phyloP scores from a whole-genome alignment of 2,329 filamentous ascomycete genomes.

The Aspergillus aculeatinus region DNA sequence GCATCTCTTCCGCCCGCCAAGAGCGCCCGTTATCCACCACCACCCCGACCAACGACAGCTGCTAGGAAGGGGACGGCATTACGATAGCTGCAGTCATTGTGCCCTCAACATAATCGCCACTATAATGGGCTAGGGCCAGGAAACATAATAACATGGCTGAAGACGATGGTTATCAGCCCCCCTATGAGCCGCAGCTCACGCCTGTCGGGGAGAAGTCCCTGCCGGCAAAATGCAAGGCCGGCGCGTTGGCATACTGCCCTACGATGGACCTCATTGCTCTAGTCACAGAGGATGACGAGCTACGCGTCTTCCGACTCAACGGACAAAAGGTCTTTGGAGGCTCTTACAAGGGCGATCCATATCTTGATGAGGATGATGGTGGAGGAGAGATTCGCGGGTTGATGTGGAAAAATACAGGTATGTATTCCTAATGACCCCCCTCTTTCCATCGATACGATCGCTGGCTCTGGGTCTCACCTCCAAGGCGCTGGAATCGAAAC shows the following conservation, averaged over 20 bases:
- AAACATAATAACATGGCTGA: conserved; percentile 21
- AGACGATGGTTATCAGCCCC: conserved; percentile 17
- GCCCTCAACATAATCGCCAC: neutral
- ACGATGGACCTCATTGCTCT: conserved; percentile 79
- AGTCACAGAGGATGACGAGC: conserved; percentile 63
- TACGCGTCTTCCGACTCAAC: conserved; percentile 76
- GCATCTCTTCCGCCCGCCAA: conserved; percentile 19
- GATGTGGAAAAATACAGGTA: conserved; percentile 69
- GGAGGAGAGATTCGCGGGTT: conserved; percentile 46
- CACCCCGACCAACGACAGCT: conserved; percentile 8
- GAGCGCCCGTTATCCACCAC: conserved; percentile 14
- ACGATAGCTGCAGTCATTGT: neutral
- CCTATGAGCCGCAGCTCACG: conserved; percentile 35
- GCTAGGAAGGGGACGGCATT: neutral
- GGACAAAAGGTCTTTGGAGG: conserved; percentile 66
- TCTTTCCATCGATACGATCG: neutral
- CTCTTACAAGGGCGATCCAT: conserved; percentile 40
- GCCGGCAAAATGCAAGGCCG: conserved; percentile 43
- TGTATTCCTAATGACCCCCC: conserved; percentile 19
- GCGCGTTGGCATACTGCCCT: conserved; percentile 71
- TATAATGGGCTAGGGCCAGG: conserved; percentile 27
- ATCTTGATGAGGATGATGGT: conserved; percentile 45
- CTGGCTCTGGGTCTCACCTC: neutral
- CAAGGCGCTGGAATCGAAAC: too few relatives aligned
- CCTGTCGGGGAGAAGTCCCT: conserved; percentile 43